phyloP scores from a whole-genome alignment of 257 asterid species.

The Buddleja alternifolia region DNA sequence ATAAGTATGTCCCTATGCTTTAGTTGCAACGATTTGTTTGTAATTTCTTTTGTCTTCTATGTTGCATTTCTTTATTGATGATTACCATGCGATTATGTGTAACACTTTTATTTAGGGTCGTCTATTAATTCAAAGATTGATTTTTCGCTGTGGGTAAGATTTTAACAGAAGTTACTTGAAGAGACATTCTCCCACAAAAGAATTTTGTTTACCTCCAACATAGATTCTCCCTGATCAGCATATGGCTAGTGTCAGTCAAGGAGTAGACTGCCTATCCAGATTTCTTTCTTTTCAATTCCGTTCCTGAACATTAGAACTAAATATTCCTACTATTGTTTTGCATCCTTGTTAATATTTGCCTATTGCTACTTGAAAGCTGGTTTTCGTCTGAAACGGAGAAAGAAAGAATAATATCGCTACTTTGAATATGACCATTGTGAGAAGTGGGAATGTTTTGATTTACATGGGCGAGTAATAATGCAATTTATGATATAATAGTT shows the following conservation, averaged over 20 bases:
- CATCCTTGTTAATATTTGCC: background rate
- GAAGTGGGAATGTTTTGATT: slow-evolving; percentile 12
- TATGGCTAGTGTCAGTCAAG: background rate
- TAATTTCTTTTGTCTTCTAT: slow-evolving; percentile 14
- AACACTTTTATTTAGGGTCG: slow-evolving; percentile 5
- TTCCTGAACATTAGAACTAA: background rate
- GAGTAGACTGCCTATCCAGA: slow-evolving; percentile 6
- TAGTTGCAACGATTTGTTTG: slow-evolving; percentile 15
- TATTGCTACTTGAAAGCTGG: background rate
- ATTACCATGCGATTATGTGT: background rate
- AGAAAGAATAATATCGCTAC: background rate
- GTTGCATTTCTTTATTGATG: slow-evolving; percentile 19
- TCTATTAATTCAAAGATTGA: background rate
- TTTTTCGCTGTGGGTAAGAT: slow-evolving; percentile 15
- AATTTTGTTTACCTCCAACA: background rate
- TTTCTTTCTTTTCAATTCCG: background rate
- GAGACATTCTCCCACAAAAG: background rate
- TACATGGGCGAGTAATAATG: slow-evolving; percentile 7
- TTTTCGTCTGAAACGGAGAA: background rate
- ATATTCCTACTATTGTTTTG: background rate
- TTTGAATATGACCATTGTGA: background rate
- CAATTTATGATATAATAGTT: slow-evolving; percentile 9
- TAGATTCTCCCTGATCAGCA: slow-evolving; percentile 1
- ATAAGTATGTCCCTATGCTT: slow-evolving; percentile 58
- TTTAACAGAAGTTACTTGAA: background rate